Evolutionary conservation across 805 yeast species (phyloP).

Genomic region (Candida pseudoglaebosa): DNA sequence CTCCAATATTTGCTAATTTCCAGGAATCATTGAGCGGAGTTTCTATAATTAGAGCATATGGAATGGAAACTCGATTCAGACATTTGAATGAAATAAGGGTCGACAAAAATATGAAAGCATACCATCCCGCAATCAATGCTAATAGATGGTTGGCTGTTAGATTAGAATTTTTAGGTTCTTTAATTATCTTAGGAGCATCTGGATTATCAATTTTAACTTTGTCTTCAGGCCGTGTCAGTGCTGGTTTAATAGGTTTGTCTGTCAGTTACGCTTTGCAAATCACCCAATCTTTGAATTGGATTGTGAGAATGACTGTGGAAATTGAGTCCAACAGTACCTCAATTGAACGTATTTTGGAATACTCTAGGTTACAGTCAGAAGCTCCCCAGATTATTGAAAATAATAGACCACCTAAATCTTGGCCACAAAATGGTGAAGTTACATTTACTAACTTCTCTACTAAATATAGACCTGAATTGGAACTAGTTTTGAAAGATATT

Average conservation of each 20-base stretch:
- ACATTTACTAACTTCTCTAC: constrained; percentile 37
- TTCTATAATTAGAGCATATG: constrained; percentile 70
- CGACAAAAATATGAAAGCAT: constrained; percentile 87
- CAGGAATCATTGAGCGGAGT: constrained; percentile 79
- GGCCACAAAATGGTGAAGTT: constrained; percentile 40
- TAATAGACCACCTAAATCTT: constrained; percentile 50
- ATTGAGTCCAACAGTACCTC: constrained; percentile 97
- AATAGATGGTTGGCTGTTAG: constrained; percentile 98
- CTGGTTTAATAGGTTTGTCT: constrained; percentile 92
- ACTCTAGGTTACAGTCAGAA: constrained; percentile 74
- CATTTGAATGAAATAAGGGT: constrained; percentile 65
- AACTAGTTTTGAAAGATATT: constrained; percentile 38
- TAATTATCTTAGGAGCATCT: constrained; percentile 84
- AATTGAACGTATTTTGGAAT: constrained; percentile 91
- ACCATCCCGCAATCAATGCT: constrained; percentile 86
- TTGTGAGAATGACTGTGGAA: constrained; percentile 97
- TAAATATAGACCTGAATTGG: constrained; percentile 42
- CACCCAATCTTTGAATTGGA: constrained; percentile 94
- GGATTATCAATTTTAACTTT: constrained; percentile 72
- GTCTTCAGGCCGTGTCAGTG: constrained; percentile 64
- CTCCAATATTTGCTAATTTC: constrained; percentile 81
- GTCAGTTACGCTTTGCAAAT: constrained; percentile 90
- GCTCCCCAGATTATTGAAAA: constrained; percentile 69
- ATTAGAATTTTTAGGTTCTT: constrained; percentile 84
- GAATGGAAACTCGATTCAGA: constrained; percentile 59